Evolutionary conservation across 495 filamentous ascomycete species (phyloP), one percentile per base, ranked within the genome.

Genomic region (Trichoderma parareesei): DNA sequence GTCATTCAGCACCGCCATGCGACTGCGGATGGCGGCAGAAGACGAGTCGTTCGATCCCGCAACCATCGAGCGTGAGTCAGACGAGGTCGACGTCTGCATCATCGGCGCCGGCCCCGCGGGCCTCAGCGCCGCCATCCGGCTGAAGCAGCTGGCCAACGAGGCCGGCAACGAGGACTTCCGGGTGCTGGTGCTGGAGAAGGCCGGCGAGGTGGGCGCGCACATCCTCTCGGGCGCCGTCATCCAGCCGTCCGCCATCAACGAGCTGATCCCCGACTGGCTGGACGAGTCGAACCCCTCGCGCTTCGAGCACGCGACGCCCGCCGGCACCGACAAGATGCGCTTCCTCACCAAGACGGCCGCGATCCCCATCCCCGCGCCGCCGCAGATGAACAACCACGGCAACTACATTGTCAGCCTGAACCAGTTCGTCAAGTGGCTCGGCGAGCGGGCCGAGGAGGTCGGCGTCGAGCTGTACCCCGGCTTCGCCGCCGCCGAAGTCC

Each of bases 381-480:
- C 94, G 38, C 94, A 98, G 79, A 98, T 99, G 95, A 84, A 96
- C 76, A 99, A 99, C 74, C 84, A 96, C 69, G 94, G 94, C 27
- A 99, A 99, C 74, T 97, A 94, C 73, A 99, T 99, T 65, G 82
- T 99, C 69, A 96, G 91, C 72, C 75, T 99, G 70, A 97, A 93
- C 72, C 89, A 98, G 72, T 86, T 98, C 66, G 88, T 87, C 42
- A 96, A 93, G 73, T 99, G 94, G 94, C 79, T 99, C 14, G 91
- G 89, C 16, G 94, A 98, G 73, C 84, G 94, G 27, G 94, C 94
- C 4, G 95, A 98, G 77, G 94, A 98, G 74, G 67, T 97, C 37
- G 94, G 93, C n/a, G 95, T 98, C n/a, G 94, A 99, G 75, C 84
- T 99, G 11, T 99, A 97, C 68, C 90, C 94, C 11, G 94, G 94